phyloP scores from a whole-genome alignment of 2,329 filamentous ascomycete species.

The Talaromyces pinophilus region DNA sequence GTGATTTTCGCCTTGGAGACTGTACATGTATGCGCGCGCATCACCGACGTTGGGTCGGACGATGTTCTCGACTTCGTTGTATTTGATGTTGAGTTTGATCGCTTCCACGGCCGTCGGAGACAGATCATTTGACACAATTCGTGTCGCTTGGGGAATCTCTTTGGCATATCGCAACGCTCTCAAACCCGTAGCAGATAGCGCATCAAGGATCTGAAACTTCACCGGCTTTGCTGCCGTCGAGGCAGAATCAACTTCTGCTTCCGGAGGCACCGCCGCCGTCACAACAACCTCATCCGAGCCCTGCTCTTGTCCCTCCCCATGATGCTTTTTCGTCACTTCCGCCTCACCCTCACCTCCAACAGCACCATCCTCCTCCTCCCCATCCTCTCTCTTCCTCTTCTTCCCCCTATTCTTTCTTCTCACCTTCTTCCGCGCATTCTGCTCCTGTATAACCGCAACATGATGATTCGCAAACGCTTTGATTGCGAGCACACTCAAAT shows the following conservation, averaged over 20 bases:
- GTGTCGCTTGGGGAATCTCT: conserved; percentile 81
- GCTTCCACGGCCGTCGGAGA: conserved; percentile 73
- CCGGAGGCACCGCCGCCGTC: not conserved
- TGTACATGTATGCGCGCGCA: conserved; percentile 90
- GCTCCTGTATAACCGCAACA: conserved; percentile 38
- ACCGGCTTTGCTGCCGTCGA: conserved; percentile 34
- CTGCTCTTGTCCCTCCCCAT: conserved; percentile 24
- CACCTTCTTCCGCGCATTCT: conserved; percentile 39
- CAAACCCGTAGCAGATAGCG: conserved; percentile 88
- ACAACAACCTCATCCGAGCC: conserved; percentile 4
- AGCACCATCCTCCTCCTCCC: conserved; percentile 33
- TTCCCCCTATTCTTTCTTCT: conserved; percentile 42
- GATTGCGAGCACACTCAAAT: conserved; percentile 89
- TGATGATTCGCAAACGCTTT: conserved; percentile 78
- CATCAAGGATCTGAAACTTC: conserved; percentile 84
- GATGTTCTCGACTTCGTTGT: conserved; percentile 73
- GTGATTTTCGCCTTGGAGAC: conserved; percentile 47
- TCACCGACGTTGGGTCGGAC: conserved; percentile 77
- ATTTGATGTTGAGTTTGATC: conserved; percentile 79
- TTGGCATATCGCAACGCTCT: conserved; percentile 88
- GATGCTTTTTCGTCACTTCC: conserved; percentile 12
- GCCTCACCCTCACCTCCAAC: conserved; percentile 9
- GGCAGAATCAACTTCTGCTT: conserved; percentile 25
- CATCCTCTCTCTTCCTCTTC: conserved; percentile 42
- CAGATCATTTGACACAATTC: conserved; percentile 86